Evolutionary conservation across 176 grass and related monocot genomes (phyloP).

Genomic region (Guadua angustifolia): DNA sequence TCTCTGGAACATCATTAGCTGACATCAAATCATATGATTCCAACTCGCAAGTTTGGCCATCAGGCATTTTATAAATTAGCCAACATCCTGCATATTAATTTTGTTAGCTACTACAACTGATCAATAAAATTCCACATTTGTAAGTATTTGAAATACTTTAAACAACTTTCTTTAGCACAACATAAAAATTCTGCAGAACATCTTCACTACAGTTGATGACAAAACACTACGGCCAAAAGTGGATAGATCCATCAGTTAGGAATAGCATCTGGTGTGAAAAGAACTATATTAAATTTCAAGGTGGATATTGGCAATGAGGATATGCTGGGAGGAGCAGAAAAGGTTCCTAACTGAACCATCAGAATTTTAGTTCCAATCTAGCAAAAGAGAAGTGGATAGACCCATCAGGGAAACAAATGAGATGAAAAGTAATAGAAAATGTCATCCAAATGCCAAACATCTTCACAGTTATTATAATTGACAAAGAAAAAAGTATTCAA

Average conservation of each 20-base stretch:
- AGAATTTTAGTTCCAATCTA: conserved; percentile 17
- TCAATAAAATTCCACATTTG: conserved; percentile 19
- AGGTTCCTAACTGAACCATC: conserved; percentile 7
- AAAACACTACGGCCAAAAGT: conserved; percentile 18
- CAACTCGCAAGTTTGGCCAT: conserved; percentile 66
- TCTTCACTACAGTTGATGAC: conserved; percentile 1
- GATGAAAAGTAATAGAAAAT: conserved; percentile 32
- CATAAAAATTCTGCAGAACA: conserved; percentile 22
- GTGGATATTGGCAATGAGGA: neutral
- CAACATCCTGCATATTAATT: conserved; percentile 71
- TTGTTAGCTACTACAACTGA: conserved; percentile 43
- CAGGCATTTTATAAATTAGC: conserved; percentile 73
- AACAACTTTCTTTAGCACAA: neutral
- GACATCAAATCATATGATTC: conserved; percentile 91
- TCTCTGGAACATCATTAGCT: conserved; percentile 88
- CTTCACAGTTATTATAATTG: neutral
- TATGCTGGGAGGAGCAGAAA: conserved; percentile 8
- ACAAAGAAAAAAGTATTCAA: conserved; percentile 10
- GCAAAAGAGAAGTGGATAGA: conserved; percentile 3
- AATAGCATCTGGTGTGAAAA: conserved; percentile 15
- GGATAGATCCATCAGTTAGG: neutral
- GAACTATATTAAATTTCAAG: neutral
- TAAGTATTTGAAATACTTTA: conserved; percentile 40
- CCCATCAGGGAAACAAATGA: conserved; percentile 24
- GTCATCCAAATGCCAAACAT: conserved; percentile 12